Evolutionary conservation across 31 red algal genomes (phyloP), one percentile per base, ranked within the genome.

Genomic region (Odonthalia washingtoniensis): DNA sequence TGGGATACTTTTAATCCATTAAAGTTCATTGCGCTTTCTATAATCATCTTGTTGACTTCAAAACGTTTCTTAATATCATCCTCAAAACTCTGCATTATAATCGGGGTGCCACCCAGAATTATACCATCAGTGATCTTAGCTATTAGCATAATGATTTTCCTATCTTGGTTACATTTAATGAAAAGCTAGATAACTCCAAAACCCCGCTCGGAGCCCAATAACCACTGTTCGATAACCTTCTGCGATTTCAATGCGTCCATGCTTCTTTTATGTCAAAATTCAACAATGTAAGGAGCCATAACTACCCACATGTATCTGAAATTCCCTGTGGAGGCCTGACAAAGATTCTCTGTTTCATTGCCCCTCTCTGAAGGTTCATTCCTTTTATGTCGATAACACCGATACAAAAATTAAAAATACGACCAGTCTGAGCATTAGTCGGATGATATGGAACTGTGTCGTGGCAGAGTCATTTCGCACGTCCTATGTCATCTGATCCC

Each of bases 381-480:
- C 60, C n/a, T 82, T 82, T 75, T 2, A 75, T 40, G 33, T 40
- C 72, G 34, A 14, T 27, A 34, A 67, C 64, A 5, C 4, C 64
- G 12, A 67, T 4, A 2, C 2, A 3, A 6, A 67, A 34, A 14
- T 36, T 6, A 34, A 67, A 6, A 67, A 31, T 2, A 67, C 34
- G 64, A 2, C 64, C 31, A 67, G 2, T 2, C 4, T 5, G 34
- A 63, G 49, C 28, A 78, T 0, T 3, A 68, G 5, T 9, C 5
- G 65, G 9, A 75, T 75, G 4, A 75, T 40, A 0, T 75, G n/a
- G n/a, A n/a, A n/a, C n/a, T n/a, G 36, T 26, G 44, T 42, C 37
- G n/a, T n/a, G n/a, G n/a, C n/a, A 40, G 38, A 78, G 43, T 78
- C 75, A 3, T 78, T 78, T 31, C 75, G 21, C 3, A 78, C 40